phyloP scores from a whole-genome alignment of 177 flowering plant genomes.

The Vitis hybrid region DNA sequence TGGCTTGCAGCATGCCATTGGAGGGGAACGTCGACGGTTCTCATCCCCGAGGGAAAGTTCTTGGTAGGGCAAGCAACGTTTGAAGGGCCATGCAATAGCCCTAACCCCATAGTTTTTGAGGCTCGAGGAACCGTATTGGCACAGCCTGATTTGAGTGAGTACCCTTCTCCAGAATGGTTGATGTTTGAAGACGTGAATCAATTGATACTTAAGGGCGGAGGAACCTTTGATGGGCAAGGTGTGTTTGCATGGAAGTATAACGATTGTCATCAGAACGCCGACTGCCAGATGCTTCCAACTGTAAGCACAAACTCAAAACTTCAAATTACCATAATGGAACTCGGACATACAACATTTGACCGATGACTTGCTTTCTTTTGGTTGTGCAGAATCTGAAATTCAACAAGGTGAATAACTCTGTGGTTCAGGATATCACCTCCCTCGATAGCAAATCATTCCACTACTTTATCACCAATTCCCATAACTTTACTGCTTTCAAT shows the following conservation, averaged over 20 bases:
- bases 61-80: slow-evolving; percentile 35
- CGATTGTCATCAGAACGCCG: slow-evolving; percentile 24
- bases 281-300: slow-evolving; percentile 32
- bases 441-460: slow-evolving; percentile 40
- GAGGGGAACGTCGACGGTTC: slow-evolving; percentile 27
- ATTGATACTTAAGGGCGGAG: slow-evolving; percentile 44
- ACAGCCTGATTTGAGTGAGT: slow-evolving; percentile 30
- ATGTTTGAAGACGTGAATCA: slow-evolving; percentile 29
- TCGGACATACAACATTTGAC: background rate
- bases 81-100: slow-evolving; percentile 52
- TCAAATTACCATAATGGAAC: too few species aligned
- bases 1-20: slow-evolving; percentile 50
- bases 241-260: slow-evolving; percentile 24
- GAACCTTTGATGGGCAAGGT: slow-evolving; percentile 66
- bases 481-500: slow-evolving; percentile 14
- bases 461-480: slow-evolving; percentile 5
- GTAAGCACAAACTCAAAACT: slow-evolving; percentile 23
- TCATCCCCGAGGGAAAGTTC: slow-evolving; percentile 49
- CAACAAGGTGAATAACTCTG: slow-evolving; percentile 19
- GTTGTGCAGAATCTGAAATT: slow-evolving; percentile 37
- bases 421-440: slow-evolving; percentile 22
- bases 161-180: slow-evolving; percentile 30
- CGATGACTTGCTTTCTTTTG: background rate
- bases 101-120: slow-evolving; percentile 33
- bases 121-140: slow-evolving; percentile 49